Evolutionary conservation across 2,329 filamentous ascomycete species (phyloP).

Genomic region (Juglanconis sp.): DNA sequence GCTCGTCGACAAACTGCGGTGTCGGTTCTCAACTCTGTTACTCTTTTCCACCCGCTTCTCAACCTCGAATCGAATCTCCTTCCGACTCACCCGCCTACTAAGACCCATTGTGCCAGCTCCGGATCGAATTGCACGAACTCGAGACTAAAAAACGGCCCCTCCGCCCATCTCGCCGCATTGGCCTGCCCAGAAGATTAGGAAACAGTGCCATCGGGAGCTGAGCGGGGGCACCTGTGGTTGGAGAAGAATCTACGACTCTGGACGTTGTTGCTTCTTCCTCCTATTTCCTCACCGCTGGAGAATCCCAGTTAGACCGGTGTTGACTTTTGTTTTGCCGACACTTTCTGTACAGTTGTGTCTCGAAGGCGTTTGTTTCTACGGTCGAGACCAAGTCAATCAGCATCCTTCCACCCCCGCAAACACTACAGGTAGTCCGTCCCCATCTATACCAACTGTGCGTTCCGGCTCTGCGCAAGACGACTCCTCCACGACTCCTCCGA

Average conservation of each 20-base stretch:
- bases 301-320: slow-evolving; percentile 8
- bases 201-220: not conserved
- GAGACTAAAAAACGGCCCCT: not conserved
- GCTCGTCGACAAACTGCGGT: not conserved
- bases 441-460: too few relatives aligned
- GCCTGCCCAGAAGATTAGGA: too few relatives aligned
- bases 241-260: not conserved
- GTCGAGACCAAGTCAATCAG: slow-evolving; percentile 1
- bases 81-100: too few relatives aligned
- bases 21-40: not conserved
- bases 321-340: not conserved
- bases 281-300: slow-evolving; percentile 1
- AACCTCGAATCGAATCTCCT: not conserved
- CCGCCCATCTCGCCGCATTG: not conserved
- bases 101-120: not conserved
- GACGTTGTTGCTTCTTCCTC: not conserved
- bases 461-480: not conserved
- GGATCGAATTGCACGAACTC: not conserved
- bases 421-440: not conserved
- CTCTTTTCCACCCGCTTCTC: not conserved
- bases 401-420: not conserved
- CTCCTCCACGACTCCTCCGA: not conserved
- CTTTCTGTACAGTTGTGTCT: not conserved
- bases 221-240: not conserved
- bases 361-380: slow-evolving; percentile 1